Evolutionary conservation across 2,329 filamentous ascomycete genomes (phyloP), one percentile per base, ranked within the genome.

Genomic region (Canariomyces notabilis): DNA sequence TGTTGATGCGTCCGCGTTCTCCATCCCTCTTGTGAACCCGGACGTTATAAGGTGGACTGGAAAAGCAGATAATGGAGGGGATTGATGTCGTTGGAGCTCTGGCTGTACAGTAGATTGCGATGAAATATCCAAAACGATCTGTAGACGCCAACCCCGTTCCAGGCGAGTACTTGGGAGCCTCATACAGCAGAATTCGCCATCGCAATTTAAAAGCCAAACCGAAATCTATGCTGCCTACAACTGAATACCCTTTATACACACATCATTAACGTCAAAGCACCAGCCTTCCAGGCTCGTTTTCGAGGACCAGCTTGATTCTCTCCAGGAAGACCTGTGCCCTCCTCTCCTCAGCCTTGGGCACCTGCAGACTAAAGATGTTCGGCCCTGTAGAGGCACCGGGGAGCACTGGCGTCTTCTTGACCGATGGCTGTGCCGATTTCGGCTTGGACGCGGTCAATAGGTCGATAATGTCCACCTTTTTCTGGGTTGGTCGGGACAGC

Each of bases 361-460:
- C 90, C 21, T 75, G 83, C 42, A 98, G 71, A 59, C 82, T 91
- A 64, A 97, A 95, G 0, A 90, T 71, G 63, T 95, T 94, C 44
- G 79, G 70, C 12, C 82, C 78, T 3, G 71, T 70, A 6, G 74
- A 74, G 11, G 78, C 59, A 5, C 74, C 72, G 3, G 74, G 69
- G 19, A 69, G 61, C 18, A 72, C 57, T 43, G 48, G 55, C 41
- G 42, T 61, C 48, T 61, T 47, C 52, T 59, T 63, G 53, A 56
- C 62, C 16, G 42, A 42, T 12, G n/a, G n/a, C n/a, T n/a, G n/a
- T n/a, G 45, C 37, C 12, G 47, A 23, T 12, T 48, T 38, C 11
- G 51, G 44, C 37, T 52, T 48, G 21, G 59, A 51, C 14, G 64
- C 57, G 23, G 65, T 78, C 23, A 96, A 76, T 37, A 95, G 74